A percentile compares a stretch with the other conserved stretches of the same genome.
These are phyloP conservation scores for Penicillium herquei DNA, from an alignment of 495 filamentous ascomycete genomes.

Conservation along the genomic window DNA sequence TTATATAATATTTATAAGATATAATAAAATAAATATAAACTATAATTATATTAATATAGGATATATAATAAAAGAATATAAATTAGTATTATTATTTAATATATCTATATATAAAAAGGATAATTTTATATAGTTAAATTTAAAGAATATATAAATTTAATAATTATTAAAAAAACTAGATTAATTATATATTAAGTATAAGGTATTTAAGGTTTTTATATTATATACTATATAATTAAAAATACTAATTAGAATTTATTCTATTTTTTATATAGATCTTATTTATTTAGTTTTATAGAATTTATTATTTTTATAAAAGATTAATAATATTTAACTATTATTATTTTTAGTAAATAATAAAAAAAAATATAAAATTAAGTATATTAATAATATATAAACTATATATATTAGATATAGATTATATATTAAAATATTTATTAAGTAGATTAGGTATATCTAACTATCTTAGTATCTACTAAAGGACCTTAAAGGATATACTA, in stretches of 20 bases:
- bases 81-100: too few relatives aligned
- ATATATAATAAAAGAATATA: too few relatives aligned
- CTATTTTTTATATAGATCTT: slow-evolving; percentile 1
- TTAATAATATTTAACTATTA: background rate
- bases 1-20: background rate
- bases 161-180: too few relatives aligned
- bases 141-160: too few relatives aligned
- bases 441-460: background rate
- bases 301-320: background rate
- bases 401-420: background rate
- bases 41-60: too few relatives aligned
- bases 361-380: background rate
- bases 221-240: background rate
- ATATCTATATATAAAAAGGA: too few relatives aligned
- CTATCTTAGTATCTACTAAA: background rate
- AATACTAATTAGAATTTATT: background rate
- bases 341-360: background rate
- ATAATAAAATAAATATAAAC: background rate
- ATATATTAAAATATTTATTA: background rate
- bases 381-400: background rate
- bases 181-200: too few relatives aligned
- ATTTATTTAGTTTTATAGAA: background rate
- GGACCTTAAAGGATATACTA: background rate
- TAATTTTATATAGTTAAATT: too few relatives aligned
- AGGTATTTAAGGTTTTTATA: too few relatives aligned